These are phyloP conservation scores for Umbellularia californica DNA, from an alignment of 164 flowering plant genomes.

Conservation along the genomic window DNA sequence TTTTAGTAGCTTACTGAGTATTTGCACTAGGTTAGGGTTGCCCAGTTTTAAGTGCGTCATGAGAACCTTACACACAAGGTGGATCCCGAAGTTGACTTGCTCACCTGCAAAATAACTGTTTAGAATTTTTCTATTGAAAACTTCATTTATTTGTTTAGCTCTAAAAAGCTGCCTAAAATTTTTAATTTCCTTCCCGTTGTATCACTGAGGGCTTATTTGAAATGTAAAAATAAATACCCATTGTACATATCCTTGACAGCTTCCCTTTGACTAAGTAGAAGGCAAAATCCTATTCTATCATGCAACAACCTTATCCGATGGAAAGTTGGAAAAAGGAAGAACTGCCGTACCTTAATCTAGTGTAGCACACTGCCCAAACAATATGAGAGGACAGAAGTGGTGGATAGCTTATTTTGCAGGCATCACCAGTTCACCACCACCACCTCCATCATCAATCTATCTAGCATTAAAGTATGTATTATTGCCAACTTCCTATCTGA, in stretches of 20 bases:
- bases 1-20: background rate
- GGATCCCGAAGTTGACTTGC: too few species aligned
- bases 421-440: too few species aligned
- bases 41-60: background rate
- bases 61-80: too few species aligned
- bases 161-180: too few species aligned
- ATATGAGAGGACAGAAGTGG: background rate
- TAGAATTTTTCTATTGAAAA: too few species aligned
- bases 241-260: background rate
- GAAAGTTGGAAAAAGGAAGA: background rate
- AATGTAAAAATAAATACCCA: background rate
- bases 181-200: background rate
- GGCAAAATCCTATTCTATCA: too few species aligned
- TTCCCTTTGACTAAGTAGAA: background rate
- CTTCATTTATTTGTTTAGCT: too few species aligned
- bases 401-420: background rate
- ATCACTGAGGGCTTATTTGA: background rate
- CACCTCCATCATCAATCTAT: too few species aligned
- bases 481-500: too few species aligned
- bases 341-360: background rate
- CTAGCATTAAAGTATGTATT: too few species aligned
- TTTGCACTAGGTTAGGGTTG: background rate
- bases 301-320: too few species aligned
- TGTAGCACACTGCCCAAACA: background rate
- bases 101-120: too few species aligned